A percentile compares a stretch with the other conserved stretches of the same genome.
Conservation (phyloP, 257 asterid genomes). For the Jaltomata sinuosa region DNA sequence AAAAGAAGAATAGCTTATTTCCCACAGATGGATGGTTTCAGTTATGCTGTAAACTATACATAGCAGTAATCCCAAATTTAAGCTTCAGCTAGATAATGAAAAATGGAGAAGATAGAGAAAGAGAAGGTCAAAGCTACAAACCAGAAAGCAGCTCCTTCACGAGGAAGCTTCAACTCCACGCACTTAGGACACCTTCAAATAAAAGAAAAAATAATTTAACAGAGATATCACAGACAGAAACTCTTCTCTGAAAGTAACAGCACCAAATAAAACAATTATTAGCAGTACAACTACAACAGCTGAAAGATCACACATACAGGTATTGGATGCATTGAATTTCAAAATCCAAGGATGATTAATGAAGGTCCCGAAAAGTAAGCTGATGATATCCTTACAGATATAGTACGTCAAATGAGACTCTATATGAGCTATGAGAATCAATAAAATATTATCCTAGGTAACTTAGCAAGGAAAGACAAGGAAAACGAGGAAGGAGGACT, state of each 20-base stretch:
- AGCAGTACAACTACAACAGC: neutral
- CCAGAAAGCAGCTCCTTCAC: constrained; percentile 97
- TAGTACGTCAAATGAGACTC: neutral
- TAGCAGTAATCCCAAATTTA: neutral
- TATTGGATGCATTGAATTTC: neutral
- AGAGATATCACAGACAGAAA: neutral
- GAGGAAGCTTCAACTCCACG: constrained; percentile 85
- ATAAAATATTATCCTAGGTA: neutral
- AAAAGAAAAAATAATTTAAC: neutral
- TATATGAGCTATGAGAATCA: neutral
- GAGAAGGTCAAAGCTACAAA: constrained; percentile 32
- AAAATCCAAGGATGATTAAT: neutral
- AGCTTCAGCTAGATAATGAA: neutral
- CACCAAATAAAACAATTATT: neutral
- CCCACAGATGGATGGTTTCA: neutral
- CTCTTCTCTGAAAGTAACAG: neutral
- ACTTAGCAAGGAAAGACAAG: neutral
- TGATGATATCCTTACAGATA: neutral
- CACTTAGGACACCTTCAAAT: constrained; percentile 86
- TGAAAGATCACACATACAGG: neutral
- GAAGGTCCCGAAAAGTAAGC: neutral
- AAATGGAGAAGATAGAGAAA: neutral
- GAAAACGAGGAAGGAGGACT: neutral
- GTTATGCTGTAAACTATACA: neutral
- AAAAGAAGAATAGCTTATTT: neutral